These are phyloP conservation scores for Handroanthus guayacan DNA, from an alignment of 257 asterid species.

Conservation along the genomic window DNA sequence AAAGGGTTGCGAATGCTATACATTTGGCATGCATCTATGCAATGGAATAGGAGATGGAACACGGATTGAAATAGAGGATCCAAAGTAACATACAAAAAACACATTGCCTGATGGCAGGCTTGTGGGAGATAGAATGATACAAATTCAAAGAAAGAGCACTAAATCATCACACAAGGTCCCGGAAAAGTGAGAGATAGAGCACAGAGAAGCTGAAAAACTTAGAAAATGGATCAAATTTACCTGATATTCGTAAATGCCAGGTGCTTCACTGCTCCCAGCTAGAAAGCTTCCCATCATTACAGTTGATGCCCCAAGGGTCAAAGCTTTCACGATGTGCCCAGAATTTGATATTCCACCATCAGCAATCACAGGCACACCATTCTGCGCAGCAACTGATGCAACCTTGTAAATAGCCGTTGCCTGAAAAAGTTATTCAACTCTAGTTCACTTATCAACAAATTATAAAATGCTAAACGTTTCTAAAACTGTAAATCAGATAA, in stretches of 20 bases:
- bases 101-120: background rate
- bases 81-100: no score
- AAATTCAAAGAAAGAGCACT: slow-evolving; percentile 9
- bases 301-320: slow-evolving; percentile 93
- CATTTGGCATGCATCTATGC: no score
- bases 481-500: background rate
- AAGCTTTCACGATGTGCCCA: slow-evolving; percentile 94
- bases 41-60: no score
- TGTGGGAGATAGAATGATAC: background rate
- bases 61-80: no score
- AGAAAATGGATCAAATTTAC: slow-evolving; percentile 39
- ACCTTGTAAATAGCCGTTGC: slow-evolving; percentile 94
- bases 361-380: slow-evolving; percentile 83
- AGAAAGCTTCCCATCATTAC: slow-evolving; percentile 93
- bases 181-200: background rate
- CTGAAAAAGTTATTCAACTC: slow-evolving; percentile 44
- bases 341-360: slow-evolving; percentile 97
- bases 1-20: no score
- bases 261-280: slow-evolving; percentile 94
- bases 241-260: slow-evolving; percentile 75
- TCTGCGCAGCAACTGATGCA: slow-evolving; percentile 74
- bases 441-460: background rate
- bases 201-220: background rate
- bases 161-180: background rate
- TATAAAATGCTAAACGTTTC: background rate